Conservation (phyloP, 192 early-diverging fungal genomes). For the Paraglomus brasilianum region DNA sequence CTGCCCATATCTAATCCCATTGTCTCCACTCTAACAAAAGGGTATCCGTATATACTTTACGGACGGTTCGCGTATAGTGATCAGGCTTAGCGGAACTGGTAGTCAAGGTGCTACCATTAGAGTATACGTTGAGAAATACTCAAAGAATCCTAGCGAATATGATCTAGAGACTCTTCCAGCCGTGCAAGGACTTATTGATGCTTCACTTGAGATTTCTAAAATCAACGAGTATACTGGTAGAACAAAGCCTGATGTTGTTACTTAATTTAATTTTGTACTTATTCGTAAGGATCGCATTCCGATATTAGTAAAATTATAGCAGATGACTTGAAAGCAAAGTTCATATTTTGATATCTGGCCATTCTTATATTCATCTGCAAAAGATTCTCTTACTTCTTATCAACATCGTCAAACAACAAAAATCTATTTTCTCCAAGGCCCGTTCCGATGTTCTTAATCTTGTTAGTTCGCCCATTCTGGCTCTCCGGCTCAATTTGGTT, state of each 20-base stretch:
- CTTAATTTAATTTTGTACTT: constrained; percentile 43
- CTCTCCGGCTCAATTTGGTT: no score
- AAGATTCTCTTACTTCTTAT: no score
- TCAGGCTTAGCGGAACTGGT: constrained; percentile 92
- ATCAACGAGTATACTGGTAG: constrained; percentile 84
- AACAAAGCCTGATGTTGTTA: constrained; percentile 87
- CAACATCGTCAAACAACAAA: no score
- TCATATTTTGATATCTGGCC: no score
- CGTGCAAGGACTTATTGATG: constrained; percentile 83
- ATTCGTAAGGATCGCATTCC: neutral
- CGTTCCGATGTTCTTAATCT: no score
- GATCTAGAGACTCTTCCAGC: constrained; percentile 76
- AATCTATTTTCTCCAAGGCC: no score
- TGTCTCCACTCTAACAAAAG: constrained; percentile 34
- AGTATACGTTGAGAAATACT: constrained; percentile 94
- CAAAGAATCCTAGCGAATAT: constrained; percentile 57
- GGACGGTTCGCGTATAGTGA: constrained; percentile 90
- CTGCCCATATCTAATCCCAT: neutral
- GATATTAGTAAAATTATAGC: neutral
- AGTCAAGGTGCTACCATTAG: constrained; percentile 94
- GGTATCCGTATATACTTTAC: constrained; percentile 88
- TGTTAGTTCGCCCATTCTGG: no score
- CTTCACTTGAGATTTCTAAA: constrained; percentile 73
- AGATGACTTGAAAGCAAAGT: no score
- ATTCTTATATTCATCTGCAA: no score